Base-by-base conservation (phyloP, 108 stramenopile genomes). In the Nitzschia sp. region DNA sequence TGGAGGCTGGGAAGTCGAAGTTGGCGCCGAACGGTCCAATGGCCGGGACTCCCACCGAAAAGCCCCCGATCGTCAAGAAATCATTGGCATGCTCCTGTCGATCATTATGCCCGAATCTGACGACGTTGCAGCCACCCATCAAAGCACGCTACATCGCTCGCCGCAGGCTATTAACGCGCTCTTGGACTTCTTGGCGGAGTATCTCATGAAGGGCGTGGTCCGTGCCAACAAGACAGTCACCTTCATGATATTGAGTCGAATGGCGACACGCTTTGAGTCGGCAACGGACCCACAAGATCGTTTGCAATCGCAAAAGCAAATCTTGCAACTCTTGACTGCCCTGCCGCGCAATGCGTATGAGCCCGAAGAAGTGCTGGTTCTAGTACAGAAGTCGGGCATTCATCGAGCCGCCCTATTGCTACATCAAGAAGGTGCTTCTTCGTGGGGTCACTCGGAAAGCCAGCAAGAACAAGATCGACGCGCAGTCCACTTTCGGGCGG, bases 171-270 rank as follows among this genome's bases (percentile, higher is more conserved):
- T 82, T n/a, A 59, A 80, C 63, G 76, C 74, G 0, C 87, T 90
- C 63, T 63, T 93, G n/a, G 93, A 92, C 60, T 94, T 94, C 51
- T 57, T 93, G 59, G 88, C 92, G 5, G 87, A 85, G 54, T 94
- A 94, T 47, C 64, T 96, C 2, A 68, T 84, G 75, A 71, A 74
- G 46, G 82, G 89, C 5, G 67, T 79, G 27, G 70, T 96, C n/a
- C 46, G 71, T 18, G 85, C 80, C n/a, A 75, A 88, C 45, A 77
- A 77, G 46, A 49, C 61, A 53, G 73, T 93, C 32, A 81, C 85
- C 28, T 64, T 67, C 24, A 76, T 84, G 72, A 75, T 93, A 23
- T 49, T 93, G 23, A 73, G 48, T 30, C 78, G 88, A 29, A 77
- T 91, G 64, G 74, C 82, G 30, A 68, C 72, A 45, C 72, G 75